Base-by-base conservation (phyloP, 2,329 filamentous ascomycete genomes). In the Didymella glomerata region DNA sequence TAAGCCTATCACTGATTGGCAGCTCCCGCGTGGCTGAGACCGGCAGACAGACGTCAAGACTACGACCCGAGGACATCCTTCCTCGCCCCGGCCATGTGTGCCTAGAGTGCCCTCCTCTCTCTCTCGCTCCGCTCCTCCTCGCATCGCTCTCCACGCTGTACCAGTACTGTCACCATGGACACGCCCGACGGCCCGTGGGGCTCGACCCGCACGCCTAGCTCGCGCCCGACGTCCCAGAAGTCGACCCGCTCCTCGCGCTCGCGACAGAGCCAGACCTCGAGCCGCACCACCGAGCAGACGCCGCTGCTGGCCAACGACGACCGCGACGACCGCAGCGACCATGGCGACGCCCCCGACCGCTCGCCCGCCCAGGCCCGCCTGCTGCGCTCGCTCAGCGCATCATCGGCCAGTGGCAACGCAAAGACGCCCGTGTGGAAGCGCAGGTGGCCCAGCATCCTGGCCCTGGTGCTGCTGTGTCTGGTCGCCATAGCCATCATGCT, bases 381-480 rank as follows among this genome's bases (percentile, higher is more conserved):
- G 60, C 63, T 78, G 46, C 72, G 69, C 25, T 72, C 74, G 32
- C 64, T 78, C 46, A 72, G 69, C 61, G 67, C 66, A 52, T 68
- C 68, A 54, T 62, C 61, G 4, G 57, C 48, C 60, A 65, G 54
- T 71, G 63, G 58, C 60, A 73, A 32, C 13, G 8, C 27, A 7
- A 32, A 72, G 56, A 63, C 48, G 30, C 66, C 71, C 34, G 48
- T 69, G 25, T 76, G 78, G 57, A 76, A 78, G 63, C 80, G 82
- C 65, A 82, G 88, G 79, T 96, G 92, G 92, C 89, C 92, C 9
- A 94, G 90, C 36, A 81, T 92, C 30, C 82, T 96, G 36, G 90
- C 93, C 28, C 86, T 97, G 61, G 67, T 84, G 1, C 57, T 90
- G 2, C 79, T 98, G 9, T 90, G 85, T 48, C 66, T 86, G 1